A percentile compares a stretch with the other conserved stretches of the same genome.
These are phyloP conservation scores for Pezicula neosporulosa DNA, from an alignment of 2,329 filamentous ascomycete species.

Conservation along the genomic window DNA sequence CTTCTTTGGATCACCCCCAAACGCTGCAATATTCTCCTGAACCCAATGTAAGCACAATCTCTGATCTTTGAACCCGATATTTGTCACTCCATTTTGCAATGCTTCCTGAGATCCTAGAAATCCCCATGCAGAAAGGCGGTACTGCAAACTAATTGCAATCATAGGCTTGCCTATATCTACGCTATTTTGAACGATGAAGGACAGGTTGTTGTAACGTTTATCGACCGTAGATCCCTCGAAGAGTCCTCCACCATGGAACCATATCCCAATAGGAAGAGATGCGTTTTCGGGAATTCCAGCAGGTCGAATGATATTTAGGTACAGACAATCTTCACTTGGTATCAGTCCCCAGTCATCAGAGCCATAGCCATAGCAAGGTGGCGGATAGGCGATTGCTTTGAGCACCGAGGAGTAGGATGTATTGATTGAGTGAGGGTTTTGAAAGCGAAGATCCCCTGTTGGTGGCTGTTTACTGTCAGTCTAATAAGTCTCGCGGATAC, in stretches of 20 bases:
- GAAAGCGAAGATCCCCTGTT: neutral
- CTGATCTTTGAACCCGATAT: conserved; percentile 61
- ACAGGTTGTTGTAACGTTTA: conserved; percentile 40
- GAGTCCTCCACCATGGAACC: conserved; percentile 41
- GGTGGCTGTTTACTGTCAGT: too few species aligned
- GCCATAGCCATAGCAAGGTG: conserved; percentile 5
- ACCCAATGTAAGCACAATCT: conserved; percentile 47
- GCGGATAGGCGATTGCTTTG: neutral
- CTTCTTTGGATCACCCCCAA: conserved; percentile 32
- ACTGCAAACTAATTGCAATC: conserved; percentile 53
- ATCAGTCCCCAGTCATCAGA: neutral
- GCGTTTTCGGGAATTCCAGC: conserved; percentile 30
- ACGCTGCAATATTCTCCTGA: too few species aligned
- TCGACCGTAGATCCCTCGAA: conserved; percentile 9
- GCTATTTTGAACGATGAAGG: conserved; percentile 46
- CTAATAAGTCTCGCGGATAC: too few species aligned
- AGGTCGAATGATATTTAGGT: conserved; percentile 51
- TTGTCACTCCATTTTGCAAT: conserved; percentile 50
- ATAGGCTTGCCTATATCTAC: conserved; percentile 24
- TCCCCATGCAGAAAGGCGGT: conserved; percentile 62
- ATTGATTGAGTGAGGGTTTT: neutral
- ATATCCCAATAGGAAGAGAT: conserved; percentile 47
- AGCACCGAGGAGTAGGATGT: neutral
- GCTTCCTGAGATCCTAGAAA: conserved; percentile 57
- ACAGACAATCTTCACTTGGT: conserved; percentile 47